These are phyloP conservation scores for Aspergillus awamori DNA, from an alignment of 2,329 filamentous ascomycete genomes.

Conservation along the genomic window DNA sequence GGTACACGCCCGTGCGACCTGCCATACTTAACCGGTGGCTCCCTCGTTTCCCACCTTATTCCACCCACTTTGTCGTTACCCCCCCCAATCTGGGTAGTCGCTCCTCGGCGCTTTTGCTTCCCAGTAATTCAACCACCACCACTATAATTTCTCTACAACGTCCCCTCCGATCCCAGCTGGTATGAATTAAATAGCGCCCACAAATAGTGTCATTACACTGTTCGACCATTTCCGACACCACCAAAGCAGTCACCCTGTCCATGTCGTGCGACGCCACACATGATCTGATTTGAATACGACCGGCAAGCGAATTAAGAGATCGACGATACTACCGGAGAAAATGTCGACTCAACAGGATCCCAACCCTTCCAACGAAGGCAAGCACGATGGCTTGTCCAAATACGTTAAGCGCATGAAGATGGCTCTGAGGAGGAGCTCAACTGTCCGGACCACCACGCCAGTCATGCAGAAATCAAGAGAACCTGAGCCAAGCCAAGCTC, in stretches of 20 bases:
- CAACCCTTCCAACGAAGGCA: slow-evolving; percentile 25
- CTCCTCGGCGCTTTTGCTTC: background rate
- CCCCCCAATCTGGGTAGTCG: background rate
- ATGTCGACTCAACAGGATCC: slow-evolving; percentile 30
- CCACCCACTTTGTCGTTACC: slow-evolving; percentile 1
- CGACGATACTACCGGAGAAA: background rate
- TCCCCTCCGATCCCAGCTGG: background rate
- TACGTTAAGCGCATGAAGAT: slow-evolving; percentile 46
- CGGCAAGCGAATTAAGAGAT: background rate
- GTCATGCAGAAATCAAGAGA: slow-evolving; percentile 3
- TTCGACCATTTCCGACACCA: background rate
- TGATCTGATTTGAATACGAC: background rate
- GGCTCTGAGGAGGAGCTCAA: slow-evolving; percentile 36
- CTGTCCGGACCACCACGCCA: slow-evolving; percentile 24
- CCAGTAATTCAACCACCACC: background rate
- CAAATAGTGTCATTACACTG: background rate
- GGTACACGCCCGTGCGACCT: slow-evolving; percentile 25
- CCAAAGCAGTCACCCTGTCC: background rate
- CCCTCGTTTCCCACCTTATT: slow-evolving; percentile 1
- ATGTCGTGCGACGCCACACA: background rate
- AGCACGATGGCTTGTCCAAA: slow-evolving; percentile 41
- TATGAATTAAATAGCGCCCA: background rate
- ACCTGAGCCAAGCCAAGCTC: slow-evolving; percentile 13
- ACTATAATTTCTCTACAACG: background rate
- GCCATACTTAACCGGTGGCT: slow-evolving; percentile 15